Percentiles rank a stretch among this genome's conserved stretches.
Conservation (phyloP, 352 stramenopile species). For the Globisporangium irregulare region DNA sequence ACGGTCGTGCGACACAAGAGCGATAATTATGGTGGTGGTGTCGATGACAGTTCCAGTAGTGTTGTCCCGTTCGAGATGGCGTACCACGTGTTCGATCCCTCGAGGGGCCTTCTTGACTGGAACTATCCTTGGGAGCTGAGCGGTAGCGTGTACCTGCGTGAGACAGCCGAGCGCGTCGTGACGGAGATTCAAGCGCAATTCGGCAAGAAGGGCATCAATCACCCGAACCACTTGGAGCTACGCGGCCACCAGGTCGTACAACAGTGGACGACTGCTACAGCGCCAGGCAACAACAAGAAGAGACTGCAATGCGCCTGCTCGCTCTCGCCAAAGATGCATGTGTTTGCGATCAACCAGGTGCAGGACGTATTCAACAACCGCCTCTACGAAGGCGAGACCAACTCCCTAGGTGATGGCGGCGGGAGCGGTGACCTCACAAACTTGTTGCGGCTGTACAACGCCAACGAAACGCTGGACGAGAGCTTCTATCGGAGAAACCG, state of each 20-base stretch:
- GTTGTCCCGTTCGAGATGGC: slow-evolving; percentile 6
- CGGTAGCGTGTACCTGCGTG: slow-evolving; percentile 63
- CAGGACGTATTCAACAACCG: slow-evolving; percentile 76
- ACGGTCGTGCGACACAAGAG: neutral
- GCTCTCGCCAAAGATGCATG: slow-evolving; percentile 56
- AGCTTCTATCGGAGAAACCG: slow-evolving; percentile 42
- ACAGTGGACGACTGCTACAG: slow-evolving; percentile 9
- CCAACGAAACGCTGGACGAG: slow-evolving; percentile 46
- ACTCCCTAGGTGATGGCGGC: slow-evolving; percentile 14
- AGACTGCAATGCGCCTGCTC: slow-evolving; percentile 43
- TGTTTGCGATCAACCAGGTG: slow-evolving; percentile 86
- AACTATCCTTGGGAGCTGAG: slow-evolving; percentile 88
- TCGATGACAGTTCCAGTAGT: neutral
- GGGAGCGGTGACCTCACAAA: slow-evolving; percentile 28
- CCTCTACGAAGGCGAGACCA: slow-evolving; percentile 34
- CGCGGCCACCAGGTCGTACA: slow-evolving; percentile 49
- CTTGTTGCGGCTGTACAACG: slow-evolving; percentile 29
- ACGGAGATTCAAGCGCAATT: slow-evolving; percentile 26
- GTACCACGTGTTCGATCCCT: slow-evolving; percentile 46
- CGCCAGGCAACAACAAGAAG: slow-evolving; percentile 13
- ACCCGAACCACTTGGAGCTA: slow-evolving; percentile 67
- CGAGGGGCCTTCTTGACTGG: slow-evolving; percentile 60
- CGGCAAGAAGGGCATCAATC: slow-evolving; percentile 32
- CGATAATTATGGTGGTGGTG: too few species aligned
- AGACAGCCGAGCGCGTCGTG: slow-evolving; percentile 32